Evolutionary conservation across 1,139 yeast species (phyloP).

Genomic region (Pneumocystis jirovecii): DNA sequence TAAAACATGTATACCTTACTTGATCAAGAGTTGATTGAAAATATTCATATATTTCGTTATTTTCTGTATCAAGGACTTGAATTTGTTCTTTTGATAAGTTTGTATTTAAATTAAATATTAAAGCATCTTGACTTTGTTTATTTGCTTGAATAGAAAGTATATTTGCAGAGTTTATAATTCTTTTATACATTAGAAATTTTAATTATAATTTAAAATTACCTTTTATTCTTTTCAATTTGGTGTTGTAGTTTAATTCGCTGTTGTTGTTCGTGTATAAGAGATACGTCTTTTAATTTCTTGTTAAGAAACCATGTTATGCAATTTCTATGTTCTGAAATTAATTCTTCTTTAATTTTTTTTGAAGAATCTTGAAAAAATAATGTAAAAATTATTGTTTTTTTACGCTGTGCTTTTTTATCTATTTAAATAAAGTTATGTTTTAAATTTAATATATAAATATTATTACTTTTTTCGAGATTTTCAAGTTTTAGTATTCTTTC

Average conservation of each 20-base stretch:
- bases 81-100: conserved; percentile 38
- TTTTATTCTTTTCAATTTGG: conserved; percentile 22
- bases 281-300: conserved; percentile 20
- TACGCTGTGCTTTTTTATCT: not conserved
- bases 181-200: conserved; percentile 2
- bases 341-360: conserved; percentile 20
- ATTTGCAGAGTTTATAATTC: conserved; percentile 2
- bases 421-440: conserved; percentile 2
- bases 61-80: conserved; percentile 57
- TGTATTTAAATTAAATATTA: conserved; percentile 7
- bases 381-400: conserved; percentile 12
- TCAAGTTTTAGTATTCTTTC: conserved; percentile 25
- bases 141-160: conserved; percentile 1
- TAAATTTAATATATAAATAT: conserved; percentile 11
- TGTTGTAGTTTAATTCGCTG: conserved; percentile 26
- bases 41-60: conserved; percentile 55
- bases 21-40: conserved; percentile 32
- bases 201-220: conserved; percentile 19
- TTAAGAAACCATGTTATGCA: conserved; percentile 16
- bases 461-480: conserved; percentile 19
- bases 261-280: conserved; percentile 25
- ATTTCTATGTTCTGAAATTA: conserved; percentile 16
- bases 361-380: conserved; percentile 18
- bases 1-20: conserved; percentile 20
- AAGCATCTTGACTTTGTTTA: conserved; percentile 2